Conservation (phyloP, 352 stramenopile species). For the Plasmopara muralis region DNA sequence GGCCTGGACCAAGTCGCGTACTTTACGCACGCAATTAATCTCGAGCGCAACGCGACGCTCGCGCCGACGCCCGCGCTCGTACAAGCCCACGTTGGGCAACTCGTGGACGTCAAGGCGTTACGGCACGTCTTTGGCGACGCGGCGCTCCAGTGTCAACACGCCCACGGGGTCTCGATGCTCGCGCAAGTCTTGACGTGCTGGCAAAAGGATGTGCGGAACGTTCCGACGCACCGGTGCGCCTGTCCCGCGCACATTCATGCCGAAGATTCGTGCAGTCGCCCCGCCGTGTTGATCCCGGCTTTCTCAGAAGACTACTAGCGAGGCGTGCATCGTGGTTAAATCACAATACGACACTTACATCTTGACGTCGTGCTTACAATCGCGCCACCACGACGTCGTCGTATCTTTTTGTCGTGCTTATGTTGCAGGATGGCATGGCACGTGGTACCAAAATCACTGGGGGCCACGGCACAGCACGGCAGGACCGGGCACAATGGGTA, state of each 20-base stretch:
- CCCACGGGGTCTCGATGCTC: conserved; percentile 23
- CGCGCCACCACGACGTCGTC: too few relatives aligned
- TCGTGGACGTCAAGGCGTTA: conserved; percentile 39
- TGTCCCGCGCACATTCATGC: conserved; percentile 59
- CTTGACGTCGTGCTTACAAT: neutral
- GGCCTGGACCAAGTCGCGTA: conserved; percentile 79
- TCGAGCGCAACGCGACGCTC: conserved; percentile 66
- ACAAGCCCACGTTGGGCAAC: conserved; percentile 47
- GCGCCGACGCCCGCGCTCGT: conserved; percentile 55
- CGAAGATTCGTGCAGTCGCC: conserved; percentile 62
- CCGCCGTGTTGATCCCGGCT: conserved; percentile 43
- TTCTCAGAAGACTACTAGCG: conserved; percentile 32
- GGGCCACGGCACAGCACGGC: too few relatives aligned
- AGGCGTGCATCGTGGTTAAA: neutral
- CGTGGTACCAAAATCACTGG: too few relatives aligned
- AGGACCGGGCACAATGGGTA: too few relatives aligned
- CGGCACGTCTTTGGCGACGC: conserved; percentile 36
- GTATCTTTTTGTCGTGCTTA: too few relatives aligned
- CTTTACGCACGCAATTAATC: conserved; percentile 75
- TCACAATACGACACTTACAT: neutral
- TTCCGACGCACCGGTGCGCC: conserved; percentile 38
- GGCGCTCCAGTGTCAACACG: conserved; percentile 29
- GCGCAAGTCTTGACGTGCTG: conserved; percentile 82
- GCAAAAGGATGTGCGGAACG: conserved; percentile 51
- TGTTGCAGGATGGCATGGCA: too few relatives aligned